A percentile compares a stretch with the other conserved stretches of the same genome.
phyloP scores from a whole-genome alignment of 768 basidiomycete genomes.

The Tricholoma saponaceum region DNA sequence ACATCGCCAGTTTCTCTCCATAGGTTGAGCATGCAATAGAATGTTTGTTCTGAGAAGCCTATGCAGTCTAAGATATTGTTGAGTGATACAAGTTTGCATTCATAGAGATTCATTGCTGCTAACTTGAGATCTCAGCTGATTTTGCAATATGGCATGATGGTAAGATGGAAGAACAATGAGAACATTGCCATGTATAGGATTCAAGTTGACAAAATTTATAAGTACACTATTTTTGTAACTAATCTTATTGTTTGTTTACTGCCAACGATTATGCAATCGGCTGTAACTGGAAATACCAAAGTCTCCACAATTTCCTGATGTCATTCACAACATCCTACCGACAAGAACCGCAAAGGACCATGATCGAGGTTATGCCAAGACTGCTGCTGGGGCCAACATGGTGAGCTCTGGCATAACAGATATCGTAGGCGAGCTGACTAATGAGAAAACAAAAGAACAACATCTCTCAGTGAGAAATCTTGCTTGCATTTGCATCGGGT shows the following conservation, averaged over 20 bases:
- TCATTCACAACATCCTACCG: too few relatives aligned
- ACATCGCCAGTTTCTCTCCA: constrained; percentile 25
- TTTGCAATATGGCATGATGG: constrained; percentile 3
- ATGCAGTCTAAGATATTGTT: constrained; percentile 18
- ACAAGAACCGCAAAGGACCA: too few relatives aligned
- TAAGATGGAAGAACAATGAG: neutral
- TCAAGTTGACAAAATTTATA: neutral
- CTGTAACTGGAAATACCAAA: neutral
- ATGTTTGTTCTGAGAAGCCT: constrained; percentile 17
- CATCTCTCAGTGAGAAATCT: too few relatives aligned
- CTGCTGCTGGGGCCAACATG: too few relatives aligned
- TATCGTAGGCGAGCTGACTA: too few relatives aligned
- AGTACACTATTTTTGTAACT: neutral
- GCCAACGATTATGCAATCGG: neutral
- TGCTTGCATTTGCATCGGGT: too few relatives aligned
- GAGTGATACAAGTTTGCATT: constrained; percentile 15
- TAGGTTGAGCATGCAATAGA: constrained; percentile 17
- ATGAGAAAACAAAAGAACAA: too few relatives aligned
- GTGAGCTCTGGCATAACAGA: too few relatives aligned
- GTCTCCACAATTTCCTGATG: too few relatives aligned
- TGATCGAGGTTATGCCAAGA: too few relatives aligned
- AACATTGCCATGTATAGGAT: too few relatives aligned
- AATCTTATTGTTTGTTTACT: neutral
- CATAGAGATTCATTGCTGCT: constrained; percentile 18
- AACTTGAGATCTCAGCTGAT: constrained; percentile 18